Base-by-base conservation (phyloP, 2,329 filamentous ascomycete species). In the Corinectria fuckeliana region DNA sequence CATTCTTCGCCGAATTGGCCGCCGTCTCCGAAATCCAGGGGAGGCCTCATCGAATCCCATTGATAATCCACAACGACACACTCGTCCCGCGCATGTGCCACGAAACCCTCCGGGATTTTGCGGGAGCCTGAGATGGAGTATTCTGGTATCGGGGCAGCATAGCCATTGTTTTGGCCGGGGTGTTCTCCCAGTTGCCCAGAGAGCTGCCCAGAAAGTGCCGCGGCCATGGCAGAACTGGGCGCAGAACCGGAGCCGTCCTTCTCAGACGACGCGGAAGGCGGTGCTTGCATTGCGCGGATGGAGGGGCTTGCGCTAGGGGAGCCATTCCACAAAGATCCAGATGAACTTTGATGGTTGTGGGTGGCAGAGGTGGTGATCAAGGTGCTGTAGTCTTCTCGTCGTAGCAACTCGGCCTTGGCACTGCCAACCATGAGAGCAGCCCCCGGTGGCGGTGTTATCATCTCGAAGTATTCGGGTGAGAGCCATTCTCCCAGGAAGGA, bases 401-500 rank as follows among this genome's bases (percentile, higher is more conserved):
- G 86, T 45, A 97, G 81, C 3, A 99, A 80, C 69, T 96, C 92
- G 21, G 91, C 91, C 76, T 97, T 98, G 26, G 95, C 94, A 38
- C 87, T 87, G 23, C 91, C 91, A 3, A 98, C 82, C 92, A 99
- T 96, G 77, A 95, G 85, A 4, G 89, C 86, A 3, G 92, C 94
- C 41, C 88, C 87, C 0, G 95, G 95, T 10, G 95, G 95, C 3
- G 93, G 91, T 0, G 91, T 94, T 64, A 97, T 97, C 51, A 91
- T 85, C 63, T 97, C 93, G 71, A 94, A 99, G 75, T 99, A 99
- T 71, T 93, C 90, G 1, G 93, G 92, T 2, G 91, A 91, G 26
- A 98, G 82, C 95, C 95, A 99, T 81, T 99, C 95, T 48, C 95
- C 94, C 0, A 99, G 82, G 72, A 96, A 97, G 0, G 93, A 90